Percentiles rank a stretch among this genome's conserved stretches.
phyloP scores from a whole-genome alignment of 306 rosid genomes.

The Glycine soja region DNA sequence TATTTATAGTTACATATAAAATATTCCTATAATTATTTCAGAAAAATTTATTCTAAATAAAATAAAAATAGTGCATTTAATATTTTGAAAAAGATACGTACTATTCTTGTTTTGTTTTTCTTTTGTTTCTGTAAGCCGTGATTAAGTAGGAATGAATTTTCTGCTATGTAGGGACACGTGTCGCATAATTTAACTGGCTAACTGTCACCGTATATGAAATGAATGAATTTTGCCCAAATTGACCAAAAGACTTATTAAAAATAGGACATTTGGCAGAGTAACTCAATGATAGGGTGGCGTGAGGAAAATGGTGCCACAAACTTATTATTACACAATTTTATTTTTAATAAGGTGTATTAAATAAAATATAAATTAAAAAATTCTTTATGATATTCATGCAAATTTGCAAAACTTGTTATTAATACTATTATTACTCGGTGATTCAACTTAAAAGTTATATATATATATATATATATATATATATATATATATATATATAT shows the following conservation, averaged over 20 bases:
- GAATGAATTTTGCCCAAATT: neutral
- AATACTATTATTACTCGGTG: no score
- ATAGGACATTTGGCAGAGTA: neutral
- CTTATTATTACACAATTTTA: no score
- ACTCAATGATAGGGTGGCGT: slow-evolving; percentile 29
- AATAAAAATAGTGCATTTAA: neutral
- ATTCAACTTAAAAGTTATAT: no score
- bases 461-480: no score
- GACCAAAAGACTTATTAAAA: slow-evolving; percentile 30
- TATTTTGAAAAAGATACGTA: neutral
- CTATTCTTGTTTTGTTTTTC: no score
- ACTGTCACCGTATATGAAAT: neutral
- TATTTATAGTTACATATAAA: neutral
- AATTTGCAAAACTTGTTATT: no score
- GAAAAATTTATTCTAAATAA: neutral
- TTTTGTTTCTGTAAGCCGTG: neutral
- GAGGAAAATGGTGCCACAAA: neutral
- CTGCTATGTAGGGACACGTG: neutral
- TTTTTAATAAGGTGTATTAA: no score
- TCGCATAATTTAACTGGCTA: slow-evolving; percentile 5
- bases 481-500: no score
- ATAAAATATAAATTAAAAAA: no score
- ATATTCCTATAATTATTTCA: neutral
- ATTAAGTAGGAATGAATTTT: neutral
- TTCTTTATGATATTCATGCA: neutral